Evolutionary conservation across 73 alveolate species (phyloP).

Genomic region (Loxodes magnus): DNA sequence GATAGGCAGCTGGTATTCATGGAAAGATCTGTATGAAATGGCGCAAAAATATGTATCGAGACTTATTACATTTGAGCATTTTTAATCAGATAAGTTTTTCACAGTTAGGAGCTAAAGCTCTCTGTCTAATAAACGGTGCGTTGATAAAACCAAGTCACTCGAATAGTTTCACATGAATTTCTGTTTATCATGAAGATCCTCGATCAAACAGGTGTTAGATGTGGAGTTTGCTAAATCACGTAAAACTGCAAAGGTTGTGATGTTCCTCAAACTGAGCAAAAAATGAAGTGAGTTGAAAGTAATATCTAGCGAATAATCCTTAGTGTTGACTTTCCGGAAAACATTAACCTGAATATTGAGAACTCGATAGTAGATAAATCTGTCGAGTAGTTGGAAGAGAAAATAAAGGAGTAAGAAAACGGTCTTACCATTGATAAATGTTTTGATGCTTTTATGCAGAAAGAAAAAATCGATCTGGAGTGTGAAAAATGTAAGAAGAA

Average conservation of each 20-base stretch:
- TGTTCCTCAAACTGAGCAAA: background rate
- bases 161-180: background rate
- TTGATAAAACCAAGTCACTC: too few species aligned
- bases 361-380: background rate
- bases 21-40: background rate
- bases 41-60: background rate
- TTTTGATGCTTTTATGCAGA: background rate
- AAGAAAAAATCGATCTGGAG: background rate
- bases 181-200: background rate
- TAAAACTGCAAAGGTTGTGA: constrained; percentile 9
- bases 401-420: background rate
- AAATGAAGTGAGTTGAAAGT: background rate
- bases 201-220: background rate
- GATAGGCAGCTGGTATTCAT: constrained; percentile 12
- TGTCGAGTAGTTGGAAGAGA: too few species aligned
- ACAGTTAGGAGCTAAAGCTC: background rate
- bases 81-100: background rate
- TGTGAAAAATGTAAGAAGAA: constrained; percentile 5
- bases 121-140: too few species aligned
- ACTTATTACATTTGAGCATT: background rate
- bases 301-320: background rate
- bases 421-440: constrained; percentile 6
- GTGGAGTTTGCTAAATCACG: background rate
- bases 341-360: background rate
- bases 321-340: background rate